Conservation (phyloP, 2,329 filamentous ascomycete genomes). For the Cladosporium halotolerans region DNA sequence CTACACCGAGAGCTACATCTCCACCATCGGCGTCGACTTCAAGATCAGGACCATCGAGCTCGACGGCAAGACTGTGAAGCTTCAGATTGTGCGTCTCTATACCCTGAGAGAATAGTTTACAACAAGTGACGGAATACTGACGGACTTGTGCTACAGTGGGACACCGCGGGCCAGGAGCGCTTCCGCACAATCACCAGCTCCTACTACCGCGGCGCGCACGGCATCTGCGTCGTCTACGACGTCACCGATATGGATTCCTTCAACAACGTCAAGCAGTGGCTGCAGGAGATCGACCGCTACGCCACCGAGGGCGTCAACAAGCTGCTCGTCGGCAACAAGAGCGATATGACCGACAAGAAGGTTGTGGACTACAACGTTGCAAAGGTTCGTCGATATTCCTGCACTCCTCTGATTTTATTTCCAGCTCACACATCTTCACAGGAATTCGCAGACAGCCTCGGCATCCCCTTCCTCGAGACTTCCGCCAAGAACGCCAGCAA, state of each 20-base stretch:
- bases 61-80: constrained; percentile 98
- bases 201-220: constrained; percentile 98
- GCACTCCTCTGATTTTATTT: background rate
- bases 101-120: background rate
- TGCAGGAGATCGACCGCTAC: constrained; percentile 98
- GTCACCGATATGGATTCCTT: constrained; percentile 99
- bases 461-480: constrained; percentile 98
- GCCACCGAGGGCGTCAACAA: constrained; percentile 99
- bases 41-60: constrained; percentile 99
- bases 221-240: constrained; percentile 99
- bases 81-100: constrained; percentile 77
- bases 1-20: constrained; percentile 99
- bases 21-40: constrained; percentile 98
- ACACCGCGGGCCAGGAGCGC: constrained; percentile 96
- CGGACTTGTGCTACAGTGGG: constrained; percentile 61
- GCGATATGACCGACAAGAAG: constrained; percentile 99
- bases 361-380: constrained; percentile 99
- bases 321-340: constrained; percentile 98
- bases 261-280: constrained; percentile 99
- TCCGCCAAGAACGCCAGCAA: constrained; percentile 99
- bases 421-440: constrained; percentile 35
- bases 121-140: background rate
- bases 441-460: constrained; percentile 98
- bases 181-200: constrained; percentile 99
- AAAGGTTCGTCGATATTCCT: constrained; percentile 60